phyloP scores from a whole-genome alignment of 345 rosid genomes.

The Brassica nigra region DNA sequence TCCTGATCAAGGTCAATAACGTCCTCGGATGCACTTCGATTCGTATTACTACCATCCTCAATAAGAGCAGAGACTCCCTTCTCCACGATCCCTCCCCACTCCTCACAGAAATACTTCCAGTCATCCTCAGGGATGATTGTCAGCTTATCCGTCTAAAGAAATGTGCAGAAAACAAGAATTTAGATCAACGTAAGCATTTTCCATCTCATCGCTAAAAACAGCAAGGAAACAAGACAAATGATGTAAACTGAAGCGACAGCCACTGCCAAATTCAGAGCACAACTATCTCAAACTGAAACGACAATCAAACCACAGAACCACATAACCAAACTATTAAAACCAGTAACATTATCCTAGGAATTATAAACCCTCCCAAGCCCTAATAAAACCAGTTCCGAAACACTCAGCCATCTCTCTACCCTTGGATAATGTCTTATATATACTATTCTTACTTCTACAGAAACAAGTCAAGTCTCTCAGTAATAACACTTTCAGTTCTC shows the following conservation, averaged over 20 bases:
- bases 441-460: conserved; percentile 15
- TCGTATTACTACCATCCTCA: conserved; percentile 47
- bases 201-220: conserved; percentile 24
- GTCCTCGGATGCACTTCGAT: conserved; percentile 44
- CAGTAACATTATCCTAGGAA: conserved; percentile 16
- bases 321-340: not conserved
- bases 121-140: conserved; percentile 79
- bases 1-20: conserved; percentile 48
- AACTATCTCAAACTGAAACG: conserved; percentile 10
- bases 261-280: conserved; percentile 12
- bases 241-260: conserved; percentile 27
- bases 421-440: conserved; percentile 9
- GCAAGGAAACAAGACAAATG: conserved; percentile 7
- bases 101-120: conserved; percentile 93
- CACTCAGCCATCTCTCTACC: conserved; percentile 4
- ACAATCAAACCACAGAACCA: conserved; percentile 5
- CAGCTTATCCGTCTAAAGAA: conserved; percentile 78
- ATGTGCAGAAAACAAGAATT: conserved; percentile 34
- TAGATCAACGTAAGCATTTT: conserved; percentile 13
- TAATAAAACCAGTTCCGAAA: conserved; percentile 14
- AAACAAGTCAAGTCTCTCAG: conserved; percentile 17
- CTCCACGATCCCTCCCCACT: conserved; percentile 81
- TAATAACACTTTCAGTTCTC: conserved; percentile 13
- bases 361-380: conserved; percentile 14
- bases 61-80: conserved; percentile 71